Conservation (phyloP, 2,329 filamentous ascomycete species). For the Cladosporium austrohemisphaericum region DNA sequence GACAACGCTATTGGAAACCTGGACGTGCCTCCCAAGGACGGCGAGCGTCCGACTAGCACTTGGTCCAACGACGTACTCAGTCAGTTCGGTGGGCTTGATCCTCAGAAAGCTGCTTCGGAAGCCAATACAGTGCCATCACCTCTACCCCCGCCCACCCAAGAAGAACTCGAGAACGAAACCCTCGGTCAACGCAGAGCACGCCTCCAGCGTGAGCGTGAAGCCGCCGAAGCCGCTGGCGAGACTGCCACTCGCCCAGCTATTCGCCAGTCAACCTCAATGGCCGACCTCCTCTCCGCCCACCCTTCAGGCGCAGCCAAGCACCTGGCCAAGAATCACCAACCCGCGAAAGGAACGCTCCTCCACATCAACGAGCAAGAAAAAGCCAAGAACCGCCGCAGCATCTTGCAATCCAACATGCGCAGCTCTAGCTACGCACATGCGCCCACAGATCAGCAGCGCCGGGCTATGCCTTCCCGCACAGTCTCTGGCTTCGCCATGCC, state of each 20-base stretch:
- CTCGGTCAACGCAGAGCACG: constrained; percentile 72
- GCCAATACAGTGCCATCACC: background rate
- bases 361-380: constrained; percentile 30
- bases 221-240: constrained; percentile 35
- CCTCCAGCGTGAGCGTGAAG: constrained; percentile 65
- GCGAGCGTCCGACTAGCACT: constrained; percentile 47
- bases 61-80: constrained; percentile 68
- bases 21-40: constrained; percentile 20
- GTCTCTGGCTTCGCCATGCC: constrained; percentile 4
- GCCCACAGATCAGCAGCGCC: constrained; percentile 34
- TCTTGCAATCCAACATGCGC: constrained; percentile 33
- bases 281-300: constrained; percentile 55
- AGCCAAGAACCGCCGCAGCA: constrained; percentile 35
- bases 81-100: constrained; percentile 56
- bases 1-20: constrained; percentile 42
- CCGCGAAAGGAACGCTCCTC: constrained; percentile 38
- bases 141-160: constrained; percentile 19
- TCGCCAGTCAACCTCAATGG: constrained; percentile 52
- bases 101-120: constrained; percentile 29
- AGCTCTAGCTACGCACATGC: constrained; percentile 25
- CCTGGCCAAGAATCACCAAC: constrained; percentile 18
- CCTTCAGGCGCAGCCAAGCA: constrained; percentile 22
- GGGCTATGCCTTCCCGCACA: constrained; percentile 15
- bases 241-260: constrained; percentile 37
- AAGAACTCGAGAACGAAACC: constrained; percentile 65